Evolutionary conservation across 176 grass and related monocot genomes (phyloP).

Genomic region (Oryza longistaminata): DNA sequence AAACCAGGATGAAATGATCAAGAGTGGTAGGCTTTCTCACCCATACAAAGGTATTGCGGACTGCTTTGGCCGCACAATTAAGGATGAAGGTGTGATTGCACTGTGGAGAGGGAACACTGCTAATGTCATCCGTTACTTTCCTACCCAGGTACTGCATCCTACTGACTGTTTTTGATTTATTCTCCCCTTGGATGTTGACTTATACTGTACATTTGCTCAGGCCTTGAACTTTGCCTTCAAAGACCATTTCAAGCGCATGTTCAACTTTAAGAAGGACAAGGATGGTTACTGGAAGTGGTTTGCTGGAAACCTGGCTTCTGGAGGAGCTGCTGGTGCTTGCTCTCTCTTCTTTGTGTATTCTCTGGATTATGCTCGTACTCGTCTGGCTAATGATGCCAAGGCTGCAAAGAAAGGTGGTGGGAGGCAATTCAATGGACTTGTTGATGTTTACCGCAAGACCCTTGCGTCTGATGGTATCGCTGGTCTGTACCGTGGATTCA

Average conservation of each 20-base stretch:
- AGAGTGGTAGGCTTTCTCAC: constrained; percentile 54
- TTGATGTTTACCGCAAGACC: constrained; percentile 67
- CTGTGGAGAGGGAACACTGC: constrained; percentile 76
- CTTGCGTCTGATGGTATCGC: constrained; percentile 48
- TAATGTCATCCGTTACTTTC: constrained; percentile 75
- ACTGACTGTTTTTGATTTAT: not conserved
- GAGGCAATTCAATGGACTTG: constrained; percentile 64
- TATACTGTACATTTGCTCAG: constrained; percentile 29
- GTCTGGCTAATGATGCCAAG: constrained; percentile 68
- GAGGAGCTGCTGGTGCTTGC: constrained; percentile 69
- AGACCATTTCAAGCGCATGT: constrained; percentile 76
- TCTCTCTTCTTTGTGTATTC: constrained; percentile 69
- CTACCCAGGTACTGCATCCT: constrained; percentile 47
- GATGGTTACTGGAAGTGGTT: constrained; percentile 79
- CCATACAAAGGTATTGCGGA: constrained; percentile 63
- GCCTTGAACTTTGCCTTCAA: constrained; percentile 73
- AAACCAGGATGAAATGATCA: constrained; percentile 73
- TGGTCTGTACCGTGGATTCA: constrained; percentile 68
- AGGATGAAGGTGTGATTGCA: constrained; percentile 55
- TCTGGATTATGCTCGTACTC: constrained; percentile 61
- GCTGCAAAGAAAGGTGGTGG: constrained; percentile 59
- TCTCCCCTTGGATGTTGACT: not conserved
- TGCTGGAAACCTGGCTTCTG: constrained; percentile 64
- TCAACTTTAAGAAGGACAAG: constrained; percentile 77
- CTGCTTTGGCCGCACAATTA: constrained; percentile 54